Percentiles rank a stretch among this genome's conserved stretches.
Evolutionary conservation across 139 green algal species (phyloP).

Genomic region (Dunaliella primolecta): DNA sequence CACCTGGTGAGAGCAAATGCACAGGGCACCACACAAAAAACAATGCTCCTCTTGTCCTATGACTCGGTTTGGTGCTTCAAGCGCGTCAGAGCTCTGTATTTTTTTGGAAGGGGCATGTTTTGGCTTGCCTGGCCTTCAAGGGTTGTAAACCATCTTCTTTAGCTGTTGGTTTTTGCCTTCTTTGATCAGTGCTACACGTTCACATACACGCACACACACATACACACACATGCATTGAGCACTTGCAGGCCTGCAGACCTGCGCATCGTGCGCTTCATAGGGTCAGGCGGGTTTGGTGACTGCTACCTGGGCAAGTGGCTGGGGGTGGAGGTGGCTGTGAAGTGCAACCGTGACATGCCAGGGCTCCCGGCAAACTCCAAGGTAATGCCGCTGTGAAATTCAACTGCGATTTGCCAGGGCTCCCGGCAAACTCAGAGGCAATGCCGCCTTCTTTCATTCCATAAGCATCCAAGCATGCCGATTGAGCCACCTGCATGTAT

Average conservation of each 20-base stretch:
- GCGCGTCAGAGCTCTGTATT: no score
- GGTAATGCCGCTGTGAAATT: not conserved
- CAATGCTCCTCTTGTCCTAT: no score
- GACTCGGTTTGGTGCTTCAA: no score
- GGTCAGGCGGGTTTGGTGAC: constrained; percentile 27
- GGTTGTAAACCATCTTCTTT: constrained; percentile 32
- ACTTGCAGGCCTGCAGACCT: constrained; percentile 22
- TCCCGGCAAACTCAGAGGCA: no score
- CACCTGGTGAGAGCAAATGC: no score
- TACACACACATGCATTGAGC: constrained; percentile 10
- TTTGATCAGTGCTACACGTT: not conserved
- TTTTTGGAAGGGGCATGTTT: no score
- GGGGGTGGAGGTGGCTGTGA: constrained; percentile 34
- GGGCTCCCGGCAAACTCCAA: not conserved
- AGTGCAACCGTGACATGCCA: constrained; percentile 25
- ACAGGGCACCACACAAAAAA: no score
- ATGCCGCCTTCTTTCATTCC: no score
- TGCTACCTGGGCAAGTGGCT: constrained; percentile 25
- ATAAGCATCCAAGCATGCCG: no score
- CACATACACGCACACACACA: constrained; percentile 19
- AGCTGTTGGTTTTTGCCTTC: not conserved
- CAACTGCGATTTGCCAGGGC: no score
- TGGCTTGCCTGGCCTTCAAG: constrained; percentile 3
- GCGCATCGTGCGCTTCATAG: constrained; percentile 30
- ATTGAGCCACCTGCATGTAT: no score